These are phyloP conservation scores for Scheffersomyces amazonensis DNA, from an alignment of 805 yeast genomes.

Conservation along the genomic window DNA sequence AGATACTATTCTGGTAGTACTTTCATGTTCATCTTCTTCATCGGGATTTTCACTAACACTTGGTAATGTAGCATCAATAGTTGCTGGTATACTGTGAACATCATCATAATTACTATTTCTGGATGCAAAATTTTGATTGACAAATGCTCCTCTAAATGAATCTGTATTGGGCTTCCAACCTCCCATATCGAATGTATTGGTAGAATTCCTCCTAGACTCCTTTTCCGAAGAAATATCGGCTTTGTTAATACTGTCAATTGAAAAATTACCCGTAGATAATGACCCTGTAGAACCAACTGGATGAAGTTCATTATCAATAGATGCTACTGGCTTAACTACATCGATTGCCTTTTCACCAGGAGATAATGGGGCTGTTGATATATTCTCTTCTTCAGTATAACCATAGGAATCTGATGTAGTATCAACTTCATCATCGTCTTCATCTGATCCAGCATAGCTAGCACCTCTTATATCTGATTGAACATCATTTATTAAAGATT, in stretches of 20 bases:
- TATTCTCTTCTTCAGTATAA: slow-evolving; percentile 1
- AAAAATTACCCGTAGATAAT: slow-evolving; percentile 24
- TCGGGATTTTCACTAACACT: slow-evolving; percentile 31
- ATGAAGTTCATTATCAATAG: slow-evolving; percentile 7
- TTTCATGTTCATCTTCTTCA: slow-evolving; percentile 12
- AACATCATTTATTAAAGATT: not conserved
- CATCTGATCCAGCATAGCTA: not conserved
- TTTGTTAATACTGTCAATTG: slow-evolving; percentile 13
- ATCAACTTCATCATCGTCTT: not conserved
- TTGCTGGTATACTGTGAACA: slow-evolving; percentile 31
- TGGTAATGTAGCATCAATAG: slow-evolving; percentile 36
- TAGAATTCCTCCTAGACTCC: slow-evolving; percentile 29
- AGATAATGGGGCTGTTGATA: not conserved
- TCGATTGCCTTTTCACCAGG: not conserved
- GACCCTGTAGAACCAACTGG: slow-evolving; percentile 27
- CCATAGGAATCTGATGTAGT: slow-evolving; percentile 7
- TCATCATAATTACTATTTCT: not conserved
- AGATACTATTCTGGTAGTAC: slow-evolving; percentile 6
- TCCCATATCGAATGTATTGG: slow-evolving; percentile 45
- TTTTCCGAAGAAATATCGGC: slow-evolving; percentile 4
- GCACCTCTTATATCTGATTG: not conserved
- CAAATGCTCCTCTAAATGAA: slow-evolving; percentile 44
- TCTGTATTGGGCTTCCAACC: slow-evolving; percentile 60
- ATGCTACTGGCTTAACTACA: not conserved
- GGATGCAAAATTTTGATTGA: not conserved